These are phyloP conservation scores for Serendipita vermifera DNA, from an alignment of 768 basidiomycete genomes.

Conservation along the genomic window DNA sequence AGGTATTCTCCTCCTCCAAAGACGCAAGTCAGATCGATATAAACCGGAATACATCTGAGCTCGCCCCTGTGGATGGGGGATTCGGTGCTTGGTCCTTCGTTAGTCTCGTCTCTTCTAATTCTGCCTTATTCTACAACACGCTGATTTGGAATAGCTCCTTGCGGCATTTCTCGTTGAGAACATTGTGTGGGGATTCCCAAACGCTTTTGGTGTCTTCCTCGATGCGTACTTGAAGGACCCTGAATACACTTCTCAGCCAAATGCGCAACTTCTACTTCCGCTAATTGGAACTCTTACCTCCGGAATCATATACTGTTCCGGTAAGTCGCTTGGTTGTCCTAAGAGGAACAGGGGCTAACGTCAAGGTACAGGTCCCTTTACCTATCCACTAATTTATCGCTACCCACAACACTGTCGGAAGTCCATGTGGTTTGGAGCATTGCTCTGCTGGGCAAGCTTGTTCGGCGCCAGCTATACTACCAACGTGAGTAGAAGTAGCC, in stretches of 20 bases:
- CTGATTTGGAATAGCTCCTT: slow-evolving; percentile 15
- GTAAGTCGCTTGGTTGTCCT: slow-evolving; percentile 10
- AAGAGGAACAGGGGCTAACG: background rate
- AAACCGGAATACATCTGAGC: no score
- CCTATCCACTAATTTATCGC: slow-evolving; percentile 19
- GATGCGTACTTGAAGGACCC: slow-evolving; percentile 22
- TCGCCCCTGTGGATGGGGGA: slow-evolving; percentile 20
- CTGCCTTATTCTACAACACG: background rate
- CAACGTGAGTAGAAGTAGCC: slow-evolving; percentile 14
- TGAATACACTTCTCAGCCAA: slow-evolving; percentile 16
- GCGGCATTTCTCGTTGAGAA: slow-evolving; percentile 21
- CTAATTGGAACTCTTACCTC: slow-evolving; percentile 22
- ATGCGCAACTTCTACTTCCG: slow-evolving; percentile 21
- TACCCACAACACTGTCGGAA: slow-evolving; percentile 19
- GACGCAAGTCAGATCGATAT: no score
- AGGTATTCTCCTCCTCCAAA: no score
- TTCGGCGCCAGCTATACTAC: slow-evolving; percentile 22
- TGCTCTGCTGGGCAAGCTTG: slow-evolving; percentile 20
- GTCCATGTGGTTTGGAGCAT: slow-evolving; percentile 19
- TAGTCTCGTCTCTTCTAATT: slow-evolving; percentile 5
- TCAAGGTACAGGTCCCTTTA: slow-evolving; percentile 18
- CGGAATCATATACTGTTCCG: slow-evolving; percentile 24
- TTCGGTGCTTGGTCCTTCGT: slow-evolving; percentile 23
- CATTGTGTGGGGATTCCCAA: slow-evolving; percentile 24
- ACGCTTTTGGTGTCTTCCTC: slow-evolving; percentile 23